Conservation (phyloP, 1,284 basidiomycete species). For the Rhodotorula sp. region DNA sequence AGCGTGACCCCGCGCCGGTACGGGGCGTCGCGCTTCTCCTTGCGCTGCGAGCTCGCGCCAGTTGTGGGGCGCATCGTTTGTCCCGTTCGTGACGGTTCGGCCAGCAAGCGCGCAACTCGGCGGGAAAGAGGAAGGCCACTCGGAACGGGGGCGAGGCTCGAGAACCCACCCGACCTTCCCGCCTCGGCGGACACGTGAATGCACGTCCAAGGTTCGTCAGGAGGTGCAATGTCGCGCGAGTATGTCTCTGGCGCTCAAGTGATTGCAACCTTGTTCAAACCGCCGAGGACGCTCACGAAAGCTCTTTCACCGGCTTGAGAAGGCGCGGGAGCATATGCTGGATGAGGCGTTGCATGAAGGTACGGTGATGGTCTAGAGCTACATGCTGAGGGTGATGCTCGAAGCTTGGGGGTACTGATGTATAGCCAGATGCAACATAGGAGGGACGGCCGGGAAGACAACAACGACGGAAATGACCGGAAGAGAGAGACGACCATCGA, state of each 20-base stretch:
- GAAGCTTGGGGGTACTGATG: neutral
- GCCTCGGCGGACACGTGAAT: neutral
- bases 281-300: no score
- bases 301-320: neutral
- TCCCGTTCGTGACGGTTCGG: neutral
- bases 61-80: neutral
- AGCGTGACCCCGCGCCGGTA: conserved; percentile 20
- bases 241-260: neutral
- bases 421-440: neutral
- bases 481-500: neutral
- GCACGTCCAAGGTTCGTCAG: neutral
- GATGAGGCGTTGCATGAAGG: neutral
- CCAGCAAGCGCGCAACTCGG: neutral
- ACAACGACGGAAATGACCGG: neutral
- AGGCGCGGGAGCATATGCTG: neutral
- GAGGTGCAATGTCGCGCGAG: neutral
- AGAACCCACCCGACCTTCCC: neutral
- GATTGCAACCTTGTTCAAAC: no score
- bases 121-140: neutral
- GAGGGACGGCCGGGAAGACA: neutral
- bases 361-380: no score
- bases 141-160: neutral
- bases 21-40: neutral
- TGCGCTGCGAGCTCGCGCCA: no score
- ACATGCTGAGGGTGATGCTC: no score